Base-by-base conservation (phyloP, 129 eudicot genomes). In the Smallanthus sonchifolius region DNA sequence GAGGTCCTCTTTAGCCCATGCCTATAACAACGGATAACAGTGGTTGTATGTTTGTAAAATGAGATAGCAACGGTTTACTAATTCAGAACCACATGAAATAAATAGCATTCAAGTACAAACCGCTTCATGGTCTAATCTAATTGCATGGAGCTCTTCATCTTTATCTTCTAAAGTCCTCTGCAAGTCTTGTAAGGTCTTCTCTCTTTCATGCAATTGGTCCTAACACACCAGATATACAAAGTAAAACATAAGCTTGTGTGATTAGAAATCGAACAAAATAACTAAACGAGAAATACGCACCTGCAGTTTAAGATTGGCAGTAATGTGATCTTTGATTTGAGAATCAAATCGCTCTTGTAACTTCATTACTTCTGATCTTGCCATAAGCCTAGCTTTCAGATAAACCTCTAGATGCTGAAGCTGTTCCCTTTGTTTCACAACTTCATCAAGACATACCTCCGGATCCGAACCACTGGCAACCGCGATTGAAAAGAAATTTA, bases 361-460 rank as follows among this genome's bases (percentile, higher is more conserved):
- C 20, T 75, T 84, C 73, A 84, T 66, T 51, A 89, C 82, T 69
- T 89, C 88, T 9, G 93, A 83, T 65, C 93, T 84, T 4, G 89
- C 91, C 69, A 92, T 76, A 72, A 87, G 65, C 42, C 86, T 85
- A 63, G 96, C 96, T 56, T 83, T 84, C 42, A 92, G 85, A 59
- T 86, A 86, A 72, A 86, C 68, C 87, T 92, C 98, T 74, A 89
- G 59, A 11, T 82, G 88, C 73, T 87, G 96, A 82, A 89, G 80
- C 67, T 89, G 96, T 63, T 92, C 92, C 69, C 91, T 82, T 71
- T 86, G 94, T 62, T 86, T 89, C 62, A 81, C 84, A 69, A 92
- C 82, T 20, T 67, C 73, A 24, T 79, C 87, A 76, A 92, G 86
- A 65, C 83, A 86, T 48, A 84, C 74, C 43, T 83, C 88, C 83